Evolutionary conservation across 208 protist species (phyloP).

Genomic region (Crithidia expoeki): DNA sequence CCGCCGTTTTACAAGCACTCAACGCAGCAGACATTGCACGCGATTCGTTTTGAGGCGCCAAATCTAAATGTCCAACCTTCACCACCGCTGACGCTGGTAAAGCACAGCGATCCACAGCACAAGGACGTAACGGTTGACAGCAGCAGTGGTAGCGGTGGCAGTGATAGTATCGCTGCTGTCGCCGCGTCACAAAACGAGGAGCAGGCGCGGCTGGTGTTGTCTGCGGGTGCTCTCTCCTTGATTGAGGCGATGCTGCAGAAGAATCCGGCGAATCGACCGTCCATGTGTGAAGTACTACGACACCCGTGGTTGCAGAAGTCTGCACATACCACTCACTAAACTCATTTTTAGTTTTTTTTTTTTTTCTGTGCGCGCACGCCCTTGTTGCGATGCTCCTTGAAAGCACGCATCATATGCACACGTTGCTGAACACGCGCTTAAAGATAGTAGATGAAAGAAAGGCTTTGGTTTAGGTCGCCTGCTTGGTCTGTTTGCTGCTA

Average conservation of each 20-base stretch:
- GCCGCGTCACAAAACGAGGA: not conserved
- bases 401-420: not conserved
- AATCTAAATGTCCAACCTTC: slow-evolving; percentile 27
- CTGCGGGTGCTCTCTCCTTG: slow-evolving; percentile 37
- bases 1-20: slow-evolving; percentile 75
- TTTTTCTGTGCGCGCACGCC: not conserved
- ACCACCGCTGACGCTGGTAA: no score
- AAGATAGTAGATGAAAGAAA: no score
- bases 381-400: no score
- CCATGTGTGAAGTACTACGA: slow-evolving; percentile 57
- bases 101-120: no score
- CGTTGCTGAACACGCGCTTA: not conserved
- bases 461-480: not conserved
- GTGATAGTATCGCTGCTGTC: not conserved
- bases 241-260: slow-evolving; percentile 66
- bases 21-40: slow-evolving; percentile 57
- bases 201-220: slow-evolving; percentile 18
- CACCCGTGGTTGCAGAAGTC: slow-evolving; percentile 74
- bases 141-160: not conserved
- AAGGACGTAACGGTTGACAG: not conserved
- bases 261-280: slow-evolving; percentile 55
- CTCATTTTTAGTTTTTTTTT: not conserved
- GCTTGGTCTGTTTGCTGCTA: not conserved
- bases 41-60: slow-evolving; percentile 51
- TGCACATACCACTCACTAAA: not conserved